phyloP scores from a whole-genome alignment of 768 basidiomycete species.

The Mycena sanguinolenta region DNA sequence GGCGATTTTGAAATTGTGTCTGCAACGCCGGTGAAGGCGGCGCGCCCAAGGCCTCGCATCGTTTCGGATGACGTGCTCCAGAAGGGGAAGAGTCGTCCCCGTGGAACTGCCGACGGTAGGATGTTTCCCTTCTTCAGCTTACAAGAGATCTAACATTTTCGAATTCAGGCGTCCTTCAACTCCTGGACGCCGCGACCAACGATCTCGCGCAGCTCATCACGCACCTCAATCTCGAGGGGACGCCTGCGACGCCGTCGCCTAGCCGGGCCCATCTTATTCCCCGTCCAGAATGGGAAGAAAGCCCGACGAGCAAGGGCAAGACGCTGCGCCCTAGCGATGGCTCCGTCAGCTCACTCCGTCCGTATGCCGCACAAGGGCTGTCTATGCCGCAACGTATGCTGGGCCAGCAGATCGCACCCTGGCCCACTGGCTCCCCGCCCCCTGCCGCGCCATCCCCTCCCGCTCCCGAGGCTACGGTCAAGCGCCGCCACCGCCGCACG shows the following conservation, averaged over 20 bases:
- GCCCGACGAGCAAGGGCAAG: constrained; percentile 49
- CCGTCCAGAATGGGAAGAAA: constrained; percentile 38
- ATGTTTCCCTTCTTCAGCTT: constrained; percentile 3
- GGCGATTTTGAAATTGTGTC: constrained; percentile 27
- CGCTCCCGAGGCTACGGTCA: constrained; percentile 40
- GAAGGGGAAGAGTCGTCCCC: constrained; percentile 56
- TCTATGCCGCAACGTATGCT: constrained; percentile 46
- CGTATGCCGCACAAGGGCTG: constrained; percentile 55
- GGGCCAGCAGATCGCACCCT: constrained; percentile 74
- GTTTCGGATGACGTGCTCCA: constrained; percentile 62
- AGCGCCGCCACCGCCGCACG: constrained; percentile 64
- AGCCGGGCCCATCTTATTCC: constrained; percentile 40
- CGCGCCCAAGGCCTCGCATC: constrained; percentile 67
- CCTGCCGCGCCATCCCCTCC: constrained; percentile 19
- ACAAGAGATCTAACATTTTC: background rate
- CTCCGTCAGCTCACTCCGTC: constrained; percentile 63
- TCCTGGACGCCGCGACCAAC: constrained; percentile 84
- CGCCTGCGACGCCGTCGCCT: constrained; percentile 65
- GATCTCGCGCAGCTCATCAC: constrained; percentile 85
- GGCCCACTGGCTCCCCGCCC: constrained; percentile 56
- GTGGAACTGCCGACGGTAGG: constrained; percentile 74
- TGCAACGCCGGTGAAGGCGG: constrained; percentile 61
- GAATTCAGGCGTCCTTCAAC: constrained; percentile 67
- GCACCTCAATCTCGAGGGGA: constrained; percentile 85
- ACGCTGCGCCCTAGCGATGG: constrained; percentile 44